Conservation (phyloP, 305 asterid species). For the Plantago lanceolata region DNA sequence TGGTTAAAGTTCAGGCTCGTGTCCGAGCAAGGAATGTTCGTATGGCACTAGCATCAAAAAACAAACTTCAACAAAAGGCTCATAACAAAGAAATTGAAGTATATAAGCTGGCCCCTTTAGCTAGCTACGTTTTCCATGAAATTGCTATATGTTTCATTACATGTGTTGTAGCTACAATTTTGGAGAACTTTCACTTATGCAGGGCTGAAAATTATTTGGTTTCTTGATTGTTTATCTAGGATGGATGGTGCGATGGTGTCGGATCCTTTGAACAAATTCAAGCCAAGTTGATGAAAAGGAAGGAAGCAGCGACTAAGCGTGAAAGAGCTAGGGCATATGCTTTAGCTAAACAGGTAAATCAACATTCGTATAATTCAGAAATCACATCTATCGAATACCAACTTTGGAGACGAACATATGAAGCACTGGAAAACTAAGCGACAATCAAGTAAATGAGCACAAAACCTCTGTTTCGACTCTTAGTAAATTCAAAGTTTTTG, state of each 20-base stretch:
- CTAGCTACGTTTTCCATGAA: neutral
- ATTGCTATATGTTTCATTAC: too few relatives aligned
- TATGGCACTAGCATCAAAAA: slow-evolving; percentile 30
- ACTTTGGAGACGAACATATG: neutral
- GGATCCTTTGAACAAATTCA: slow-evolving; percentile 42
- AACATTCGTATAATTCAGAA: neutral
- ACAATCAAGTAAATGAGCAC: neutral
- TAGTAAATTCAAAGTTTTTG: neutral
- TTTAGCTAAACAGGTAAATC: slow-evolving; percentile 46
- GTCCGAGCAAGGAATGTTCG: slow-evolving; percentile 46
- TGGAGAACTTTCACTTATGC: too few relatives aligned
- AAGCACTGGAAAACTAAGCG: neutral
- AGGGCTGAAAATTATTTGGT: neutral
- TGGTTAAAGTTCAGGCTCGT: slow-evolving; percentile 56
- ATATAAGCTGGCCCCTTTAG: slow-evolving; percentile 24
- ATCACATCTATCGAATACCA: neutral
- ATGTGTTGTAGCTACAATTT: too few relatives aligned
- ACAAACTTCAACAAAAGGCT: slow-evolving; percentile 32
- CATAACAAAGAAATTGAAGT: slow-evolving; percentile 40
- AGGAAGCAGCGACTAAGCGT: slow-evolving; percentile 53
- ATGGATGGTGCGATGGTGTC: slow-evolving; percentile 45
- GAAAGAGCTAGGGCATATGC: slow-evolving; percentile 54
- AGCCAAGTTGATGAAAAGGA: slow-evolving; percentile 40
- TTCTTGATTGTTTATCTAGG: slow-evolving; percentile 25
- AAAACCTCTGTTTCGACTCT: neutral